phyloP scores from a whole-genome alignment of 208 protist species.

The Trypanosomatidae sp. region DNA sequence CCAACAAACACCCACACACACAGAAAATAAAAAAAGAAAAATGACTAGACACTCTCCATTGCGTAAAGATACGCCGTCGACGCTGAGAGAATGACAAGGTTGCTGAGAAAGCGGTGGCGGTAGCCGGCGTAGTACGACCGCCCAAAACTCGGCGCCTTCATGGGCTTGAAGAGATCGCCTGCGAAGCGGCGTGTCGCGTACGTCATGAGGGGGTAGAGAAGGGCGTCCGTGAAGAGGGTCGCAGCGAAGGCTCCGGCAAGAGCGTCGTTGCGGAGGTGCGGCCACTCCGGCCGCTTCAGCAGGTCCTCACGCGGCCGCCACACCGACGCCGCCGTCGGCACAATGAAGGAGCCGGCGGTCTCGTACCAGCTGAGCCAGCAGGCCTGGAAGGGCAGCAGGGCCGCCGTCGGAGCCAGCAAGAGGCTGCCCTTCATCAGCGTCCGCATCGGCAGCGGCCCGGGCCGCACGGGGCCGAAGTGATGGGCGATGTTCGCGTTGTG shows the following conservation, averaged over 20 bases:
- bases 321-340: constrained; percentile 70
- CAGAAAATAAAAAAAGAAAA: no score
- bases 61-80: constrained; percentile 37
- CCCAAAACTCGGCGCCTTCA: constrained; percentile 46
- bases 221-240: constrained; percentile 38
- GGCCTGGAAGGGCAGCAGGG: constrained; percentile 62
- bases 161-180: constrained; percentile 38
- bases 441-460: constrained; percentile 39
- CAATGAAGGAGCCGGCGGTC: constrained; percentile 60
- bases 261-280: constrained; percentile 58
- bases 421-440: constrained; percentile 36
- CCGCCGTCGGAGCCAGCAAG: constrained; percentile 30
- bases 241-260: constrained; percentile 57
- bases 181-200: constrained; percentile 39
- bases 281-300: constrained; percentile 44
- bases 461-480: constrained; percentile 62
- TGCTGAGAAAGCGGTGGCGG: constrained; percentile 51
- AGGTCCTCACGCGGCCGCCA: constrained; percentile 57
- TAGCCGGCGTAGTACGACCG: constrained; percentile 61
- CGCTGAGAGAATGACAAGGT: constrained; percentile 43
- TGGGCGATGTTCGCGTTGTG: constrained; percentile 49
- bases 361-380: constrained; percentile 82
- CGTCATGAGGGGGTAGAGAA: constrained; percentile 48
- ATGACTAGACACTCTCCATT: constrained; percentile 21
- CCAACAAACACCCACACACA: no score